A percentile compares a stretch with the other conserved stretches of the same genome.
These are phyloP conservation scores for Arctostaphylos glauca DNA, from an alignment of 148 eudicot species.

Conservation along the genomic window DNA sequence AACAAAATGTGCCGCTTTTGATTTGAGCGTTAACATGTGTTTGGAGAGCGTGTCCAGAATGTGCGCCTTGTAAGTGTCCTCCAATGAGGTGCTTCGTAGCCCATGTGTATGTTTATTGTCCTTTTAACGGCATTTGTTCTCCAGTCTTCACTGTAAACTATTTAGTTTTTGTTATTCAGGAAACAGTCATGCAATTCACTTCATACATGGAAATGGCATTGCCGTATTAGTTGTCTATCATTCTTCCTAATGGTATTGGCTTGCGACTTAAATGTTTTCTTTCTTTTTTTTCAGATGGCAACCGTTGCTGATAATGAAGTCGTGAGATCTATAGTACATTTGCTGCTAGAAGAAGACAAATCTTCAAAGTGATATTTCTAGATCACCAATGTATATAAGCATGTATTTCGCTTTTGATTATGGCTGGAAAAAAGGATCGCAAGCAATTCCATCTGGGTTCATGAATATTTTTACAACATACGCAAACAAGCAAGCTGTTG, in stretches of 20 bases:
- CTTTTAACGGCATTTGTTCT: not conserved
- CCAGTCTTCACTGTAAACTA: not conserved
- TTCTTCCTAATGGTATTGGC: not conserved
- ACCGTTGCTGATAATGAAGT: conserved; percentile 59
- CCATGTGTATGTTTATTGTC: not conserved
- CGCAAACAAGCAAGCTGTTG: not conserved
- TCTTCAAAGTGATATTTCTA: conserved; percentile 19
- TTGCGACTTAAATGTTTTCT: not conserved
- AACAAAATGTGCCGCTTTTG: not conserved
- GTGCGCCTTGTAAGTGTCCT: not conserved
- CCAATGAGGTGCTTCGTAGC: not conserved
- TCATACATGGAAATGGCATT: not conserved
- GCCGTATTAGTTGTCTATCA: not conserved
- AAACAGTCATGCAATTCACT: not conserved
- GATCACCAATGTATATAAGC: too few relatives aligned
- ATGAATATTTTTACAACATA: not conserved
- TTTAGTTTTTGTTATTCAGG: not conserved
- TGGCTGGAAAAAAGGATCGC: not conserved
- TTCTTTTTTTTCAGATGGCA: conserved; percentile 30
- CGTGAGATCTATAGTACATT: conserved; percentile 70
- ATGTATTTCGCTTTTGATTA: not conserved
- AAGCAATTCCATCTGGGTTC: not conserved
- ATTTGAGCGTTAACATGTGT: not conserved
- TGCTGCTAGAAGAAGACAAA: conserved; percentile 81
- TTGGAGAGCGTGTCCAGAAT: not conserved